phyloP scores from a whole-genome alignment of 192 early-diverging fungal genomes.

The Rhizophagus sp. region DNA sequence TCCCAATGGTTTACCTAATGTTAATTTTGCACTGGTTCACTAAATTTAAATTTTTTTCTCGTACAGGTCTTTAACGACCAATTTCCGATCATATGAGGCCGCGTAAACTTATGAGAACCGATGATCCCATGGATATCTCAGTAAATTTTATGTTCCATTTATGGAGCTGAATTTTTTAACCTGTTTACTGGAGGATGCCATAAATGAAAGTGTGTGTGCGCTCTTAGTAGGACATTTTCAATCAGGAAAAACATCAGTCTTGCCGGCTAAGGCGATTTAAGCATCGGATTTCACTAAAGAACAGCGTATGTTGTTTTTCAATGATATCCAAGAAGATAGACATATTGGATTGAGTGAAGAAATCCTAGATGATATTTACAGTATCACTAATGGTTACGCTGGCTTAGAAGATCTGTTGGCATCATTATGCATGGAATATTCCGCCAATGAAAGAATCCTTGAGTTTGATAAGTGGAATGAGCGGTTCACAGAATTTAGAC shows the following conservation, averaged over 20 bases:
- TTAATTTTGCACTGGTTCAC: too few species aligned
- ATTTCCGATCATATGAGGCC: neutral
- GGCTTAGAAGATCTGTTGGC: too few species aligned
- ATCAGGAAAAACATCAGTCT: too few species aligned
- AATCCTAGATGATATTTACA: neutral
- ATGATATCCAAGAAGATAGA: neutral
- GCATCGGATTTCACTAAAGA: neutral
- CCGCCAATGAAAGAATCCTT: too few species aligned
- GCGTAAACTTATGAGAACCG: neutral
- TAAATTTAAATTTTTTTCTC: neutral
- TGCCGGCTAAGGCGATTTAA: neutral
- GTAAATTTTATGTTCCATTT: conserved; percentile 4
- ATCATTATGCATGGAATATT: too few species aligned
- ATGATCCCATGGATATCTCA: neutral
- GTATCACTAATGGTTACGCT: neutral
- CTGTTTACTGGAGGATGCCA: too few species aligned
- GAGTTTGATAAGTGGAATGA: neutral
- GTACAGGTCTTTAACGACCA: neutral
- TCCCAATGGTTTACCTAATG: too few species aligned
- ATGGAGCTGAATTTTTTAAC: too few species aligned
- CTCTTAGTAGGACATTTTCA: too few species aligned
- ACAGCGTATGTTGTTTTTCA: neutral
- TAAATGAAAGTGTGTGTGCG: too few species aligned
- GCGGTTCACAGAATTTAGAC: neutral
- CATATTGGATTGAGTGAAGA: neutral